A percentile compares a stretch with the other conserved stretches of the same genome.
Conservation (phyloP, 306 rosid species). For the Castanopsis chinensis region DNA sequence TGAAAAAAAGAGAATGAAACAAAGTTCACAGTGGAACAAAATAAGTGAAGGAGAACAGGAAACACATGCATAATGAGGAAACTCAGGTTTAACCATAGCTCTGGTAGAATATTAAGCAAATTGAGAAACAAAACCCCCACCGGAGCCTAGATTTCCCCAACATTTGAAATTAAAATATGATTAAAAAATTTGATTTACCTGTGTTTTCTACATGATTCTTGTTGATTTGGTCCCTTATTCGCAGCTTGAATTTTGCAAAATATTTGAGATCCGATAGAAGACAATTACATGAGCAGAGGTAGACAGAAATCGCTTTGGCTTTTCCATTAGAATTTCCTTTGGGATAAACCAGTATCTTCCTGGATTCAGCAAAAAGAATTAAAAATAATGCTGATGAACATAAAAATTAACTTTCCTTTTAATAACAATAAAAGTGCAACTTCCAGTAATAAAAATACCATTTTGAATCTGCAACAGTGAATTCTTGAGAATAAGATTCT, state of each 20-base stretch:
- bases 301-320: not conserved
- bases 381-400: not conserved
- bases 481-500: not conserved
- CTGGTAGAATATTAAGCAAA: no score
- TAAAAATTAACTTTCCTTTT: not conserved
- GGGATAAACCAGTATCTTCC: not conserved
- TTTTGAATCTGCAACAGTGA: not conserved
- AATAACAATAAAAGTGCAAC: not conserved
- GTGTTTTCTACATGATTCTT: not conserved
- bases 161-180: not conserved
- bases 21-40: no score
- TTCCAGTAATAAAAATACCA: not conserved
- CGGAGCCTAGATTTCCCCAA: no score
- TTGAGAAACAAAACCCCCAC: no score
- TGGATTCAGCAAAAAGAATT: not conserved
- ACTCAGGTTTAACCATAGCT: no score
- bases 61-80: no score
- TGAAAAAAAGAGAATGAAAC: not conserved
- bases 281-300: not conserved
- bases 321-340: not conserved
- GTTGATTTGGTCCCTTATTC: not conserved
- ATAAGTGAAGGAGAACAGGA: no score
- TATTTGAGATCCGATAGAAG: not conserved
- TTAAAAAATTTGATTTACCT: not conserved
- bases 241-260: not conserved